Conservation (phyloP, 2,329 filamentous ascomycete species). For the Fusarium pininemorale region DNA sequence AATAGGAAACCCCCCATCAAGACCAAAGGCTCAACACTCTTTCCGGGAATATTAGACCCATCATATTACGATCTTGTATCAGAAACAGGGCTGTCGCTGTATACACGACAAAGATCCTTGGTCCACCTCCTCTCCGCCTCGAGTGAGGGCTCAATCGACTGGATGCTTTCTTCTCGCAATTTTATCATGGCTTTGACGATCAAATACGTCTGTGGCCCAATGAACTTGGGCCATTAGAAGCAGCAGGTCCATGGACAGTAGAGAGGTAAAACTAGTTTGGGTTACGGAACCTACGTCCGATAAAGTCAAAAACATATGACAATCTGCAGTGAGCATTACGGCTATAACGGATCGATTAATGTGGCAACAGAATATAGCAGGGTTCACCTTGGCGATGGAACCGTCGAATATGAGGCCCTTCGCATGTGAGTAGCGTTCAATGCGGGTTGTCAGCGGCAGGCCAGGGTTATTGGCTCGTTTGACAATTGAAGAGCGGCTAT, state of each 20-base stretch:
- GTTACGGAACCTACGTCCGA: not conserved
- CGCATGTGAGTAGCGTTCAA: not conserved
- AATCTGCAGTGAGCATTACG: not conserved
- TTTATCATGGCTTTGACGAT: too few relatives aligned
- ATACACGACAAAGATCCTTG: rapidly evolving
- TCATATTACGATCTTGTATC: not conserved
- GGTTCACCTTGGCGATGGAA: rapidly evolving
- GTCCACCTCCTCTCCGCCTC: too few relatives aligned
- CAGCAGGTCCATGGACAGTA: too few relatives aligned
- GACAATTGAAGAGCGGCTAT: not conserved
- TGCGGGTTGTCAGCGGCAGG: not conserved
- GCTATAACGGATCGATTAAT: not conserved
- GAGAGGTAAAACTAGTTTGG: too few relatives aligned
- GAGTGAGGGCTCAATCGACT: too few relatives aligned
- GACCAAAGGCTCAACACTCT: not conserved
- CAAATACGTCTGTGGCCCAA: too few relatives aligned
- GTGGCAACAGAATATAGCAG: not conserved
- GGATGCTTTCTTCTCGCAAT: rapidly evolving
- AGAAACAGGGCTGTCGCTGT: too few relatives aligned
- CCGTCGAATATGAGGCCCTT: not conserved
- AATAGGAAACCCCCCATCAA: not conserved
- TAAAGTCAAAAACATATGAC: not conserved
- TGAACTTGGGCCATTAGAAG: too few relatives aligned
- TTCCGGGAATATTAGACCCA: not conserved
- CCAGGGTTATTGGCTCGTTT: not conserved